Evolutionary conservation across 2,329 filamentous ascomycete species (phyloP).

Genomic region (Daldinia eschscholtzii): DNA sequence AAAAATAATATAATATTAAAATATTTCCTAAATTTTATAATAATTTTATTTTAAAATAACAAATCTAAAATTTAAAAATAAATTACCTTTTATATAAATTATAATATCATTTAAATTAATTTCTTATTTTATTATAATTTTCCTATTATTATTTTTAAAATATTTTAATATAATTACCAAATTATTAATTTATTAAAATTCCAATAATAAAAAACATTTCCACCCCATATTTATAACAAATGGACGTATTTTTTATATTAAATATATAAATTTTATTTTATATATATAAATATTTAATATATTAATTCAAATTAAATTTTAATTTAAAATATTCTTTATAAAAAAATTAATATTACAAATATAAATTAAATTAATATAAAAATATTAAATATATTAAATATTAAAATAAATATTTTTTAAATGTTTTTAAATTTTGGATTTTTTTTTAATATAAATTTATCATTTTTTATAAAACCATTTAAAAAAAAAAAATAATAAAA

Average conservation of each 20-base stretch:
- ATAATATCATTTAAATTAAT: neutral
- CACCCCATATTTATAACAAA: neutral
- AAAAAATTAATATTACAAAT: neutral
- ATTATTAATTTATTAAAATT: neutral
- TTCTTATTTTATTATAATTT: neutral
- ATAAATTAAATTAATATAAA: neutral
- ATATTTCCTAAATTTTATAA: neutral
- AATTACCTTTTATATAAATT: neutral
- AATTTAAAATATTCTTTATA: neutral
- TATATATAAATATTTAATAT: neutral
- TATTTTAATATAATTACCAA: neutral
- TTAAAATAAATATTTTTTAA: neutral
- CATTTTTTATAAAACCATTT: neutral
- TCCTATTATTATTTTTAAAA: neutral
- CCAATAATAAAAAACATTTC: neutral
- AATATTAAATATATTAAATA: neutral
- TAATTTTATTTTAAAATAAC: no score
- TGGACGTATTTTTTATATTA: neutral
- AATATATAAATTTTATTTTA: neutral
- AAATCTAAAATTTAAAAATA: no score
- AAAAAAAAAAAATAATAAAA: neutral
- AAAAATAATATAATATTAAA: neutral
- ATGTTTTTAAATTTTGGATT: neutral
- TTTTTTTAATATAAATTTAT: neutral
- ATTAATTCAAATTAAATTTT: neutral